These are phyloP conservation scores for Epichloe typhina DNA, from an alignment of 2,329 filamentous ascomycete genomes.

Conservation along the genomic window DNA sequence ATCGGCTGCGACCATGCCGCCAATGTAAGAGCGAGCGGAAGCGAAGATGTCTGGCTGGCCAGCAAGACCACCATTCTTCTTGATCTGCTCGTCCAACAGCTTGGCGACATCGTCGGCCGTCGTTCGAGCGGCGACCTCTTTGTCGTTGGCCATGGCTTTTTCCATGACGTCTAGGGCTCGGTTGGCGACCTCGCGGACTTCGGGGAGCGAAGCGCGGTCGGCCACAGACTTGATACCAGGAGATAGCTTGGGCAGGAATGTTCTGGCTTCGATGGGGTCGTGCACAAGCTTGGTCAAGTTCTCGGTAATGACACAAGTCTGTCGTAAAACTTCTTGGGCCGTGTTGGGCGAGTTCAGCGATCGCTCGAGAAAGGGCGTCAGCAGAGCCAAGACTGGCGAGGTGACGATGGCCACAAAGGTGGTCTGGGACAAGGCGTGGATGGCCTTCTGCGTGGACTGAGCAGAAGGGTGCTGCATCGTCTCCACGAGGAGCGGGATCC, in stretches of 20 bases:
- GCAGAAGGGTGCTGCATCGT: slow-evolving; percentile 90
- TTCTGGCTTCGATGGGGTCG: slow-evolving; percentile 82
- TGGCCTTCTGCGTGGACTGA: slow-evolving; percentile 84
- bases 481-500: slow-evolving; percentile 83
- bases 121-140: slow-evolving; percentile 52
- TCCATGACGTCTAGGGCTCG: slow-evolving; percentile 78
- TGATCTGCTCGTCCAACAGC: slow-evolving; percentile 63
- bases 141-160: slow-evolving; percentile 73
- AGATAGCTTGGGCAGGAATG: slow-evolving; percentile 87
- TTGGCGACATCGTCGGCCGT: slow-evolving; percentile 61
- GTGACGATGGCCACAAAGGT: slow-evolving; percentile 98
- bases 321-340: slow-evolving; percentile 83
- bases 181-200: slow-evolving; percentile 81
- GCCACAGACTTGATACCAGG: slow-evolving; percentile 86
- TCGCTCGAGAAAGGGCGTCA: slow-evolving; percentile 89
- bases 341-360: slow-evolving; percentile 86
- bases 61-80: slow-evolving; percentile 51
- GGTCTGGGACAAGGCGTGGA: slow-evolving; percentile 90
- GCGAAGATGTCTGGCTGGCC: slow-evolving; percentile 51
- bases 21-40: slow-evolving; percentile 58
- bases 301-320: slow-evolving; percentile 92
- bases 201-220: slow-evolving; percentile 79
- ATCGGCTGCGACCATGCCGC: slow-evolving; percentile 75
- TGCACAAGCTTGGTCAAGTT: slow-evolving; percentile 98
- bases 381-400: slow-evolving; percentile 82